Base-by-base conservation (phyloP, 331 rosid genomes). In the Erythrophleum ivorense region DNA sequence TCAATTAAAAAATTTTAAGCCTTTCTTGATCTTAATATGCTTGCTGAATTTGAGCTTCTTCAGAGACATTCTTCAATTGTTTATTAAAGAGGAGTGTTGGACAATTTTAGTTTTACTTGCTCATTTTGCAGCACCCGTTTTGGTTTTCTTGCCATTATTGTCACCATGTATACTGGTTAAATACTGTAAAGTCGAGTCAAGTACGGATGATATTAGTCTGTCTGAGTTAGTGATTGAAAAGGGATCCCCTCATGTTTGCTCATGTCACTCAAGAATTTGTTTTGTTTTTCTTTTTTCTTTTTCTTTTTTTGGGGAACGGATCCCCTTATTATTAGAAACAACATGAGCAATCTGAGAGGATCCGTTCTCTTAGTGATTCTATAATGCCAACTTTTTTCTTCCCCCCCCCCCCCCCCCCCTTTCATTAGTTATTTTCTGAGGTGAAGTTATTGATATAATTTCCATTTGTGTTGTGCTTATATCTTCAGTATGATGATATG, bases 401-500 rank as follows among this genome's bases (percentile, higher is more conserved):
- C 29, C 29, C 29, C 9, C 57, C 33, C n/a, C n/a, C n/a, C n/a
- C n/a, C n/a, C n/a, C n/a, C n/a, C n/a, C n/a, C n/a, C n/a, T n/a
- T 0, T 21, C 34, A 9, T 19, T 58, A 19, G 19, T 19, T 43
- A 5, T 10, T 15, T 43, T 45, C 54, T 45, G 38, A 5, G 5
- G 40, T 19, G 74, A 40, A 5, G 31, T 69, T 59, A 10, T 36
- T 58, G 80, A 53, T 77, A 40, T 73, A 40, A 75, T 80, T 57
- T 57, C 24, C 2, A 4, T 71, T 73, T 72, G 11, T 71, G 49
- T 69, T 46, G 36, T 65, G 60, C 70, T 71, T 73, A 9, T 73
- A 65, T 66, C 12, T 86, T 67, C 95, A 95, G 97, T 95, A 86
- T 60, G 95, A 86, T 79, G 97, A 91, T 74, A 31, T 91, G 29